Base-by-base conservation (phyloP, 2,329 filamentous ascomycete species). In the Xylariaceae sp. region DNA sequence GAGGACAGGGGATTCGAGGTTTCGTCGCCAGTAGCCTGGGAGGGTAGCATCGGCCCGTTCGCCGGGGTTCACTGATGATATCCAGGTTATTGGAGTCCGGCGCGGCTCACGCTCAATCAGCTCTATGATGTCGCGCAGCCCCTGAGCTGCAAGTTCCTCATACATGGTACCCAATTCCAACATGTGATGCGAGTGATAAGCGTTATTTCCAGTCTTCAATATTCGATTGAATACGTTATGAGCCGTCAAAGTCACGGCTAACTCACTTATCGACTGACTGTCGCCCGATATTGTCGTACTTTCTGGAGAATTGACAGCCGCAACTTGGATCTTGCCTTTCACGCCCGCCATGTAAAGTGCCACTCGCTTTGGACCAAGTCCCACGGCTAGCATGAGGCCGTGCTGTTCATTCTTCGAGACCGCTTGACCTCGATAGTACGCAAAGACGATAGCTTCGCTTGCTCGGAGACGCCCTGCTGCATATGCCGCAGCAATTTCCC, bases 171-270 rank as follows among this genome's bases (percentile, higher is more conserved):
- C 26, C 26, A 26, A 8, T 26, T 26, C 8, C 26, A 26, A 26
- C 26, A 59, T 59, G 15, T 56, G 50, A 16, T 54, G 54, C 2
- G 54, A 59, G 22, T 59, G 56, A 30, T 59, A 59, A 1, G 56
- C 56, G 15, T 52, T 56, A 8, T 39, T 45, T 9, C 51, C 57
- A 0, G 53, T 56, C n/a, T 44, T 44, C 12, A 59, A 10, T 1
- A 52, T 6, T 1, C 57, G 37, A 16, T 16, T n/a, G 29, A 59
- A 56, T 2, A 53, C 26, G 4, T 34, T 22, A 2, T 51, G 7
- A 1, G 1, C 30, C 10, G 2, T 26, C 12, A 59, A 13, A 1
- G 6, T 22, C n/a, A 21, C 15, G 2, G 2, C n/a, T n/a, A 59
- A 19, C 12, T 21, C 7, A 6, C 41, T 16, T 22, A 59, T 53